phyloP scores from a whole-genome alignment of 2,329 filamentous ascomycete species.

The Fusarium beomiforme region DNA sequence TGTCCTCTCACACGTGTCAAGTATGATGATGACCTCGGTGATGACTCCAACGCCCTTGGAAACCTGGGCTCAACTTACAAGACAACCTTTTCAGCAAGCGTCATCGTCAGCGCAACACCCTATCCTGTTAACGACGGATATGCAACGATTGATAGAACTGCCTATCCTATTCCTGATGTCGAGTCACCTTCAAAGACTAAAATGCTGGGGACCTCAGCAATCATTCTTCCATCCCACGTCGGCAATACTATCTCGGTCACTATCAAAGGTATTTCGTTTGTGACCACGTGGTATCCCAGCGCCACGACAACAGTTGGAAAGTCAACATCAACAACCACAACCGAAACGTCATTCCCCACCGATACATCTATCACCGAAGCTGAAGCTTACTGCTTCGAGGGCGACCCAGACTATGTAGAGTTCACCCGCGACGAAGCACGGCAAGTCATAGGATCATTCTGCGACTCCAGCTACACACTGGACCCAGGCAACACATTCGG shows the following conservation, averaged over 20 bases:
- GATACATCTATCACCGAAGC: neutral
- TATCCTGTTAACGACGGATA: conserved; percentile 9
- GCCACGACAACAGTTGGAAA: conserved; percentile 5
- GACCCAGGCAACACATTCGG: conserved; percentile 5
- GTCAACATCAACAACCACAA: neutral
- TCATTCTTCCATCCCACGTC: neutral
- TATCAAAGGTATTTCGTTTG: neutral
- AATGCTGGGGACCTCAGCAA: neutral
- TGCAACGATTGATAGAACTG: conserved; percentile 10
- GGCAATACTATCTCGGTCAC: neutral
- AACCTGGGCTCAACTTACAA: neutral
- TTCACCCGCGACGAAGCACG: neutral
- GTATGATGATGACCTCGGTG: neutral
- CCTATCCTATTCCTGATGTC: neutral
- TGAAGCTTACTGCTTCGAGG: conserved; percentile 7
- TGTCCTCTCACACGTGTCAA: neutral
- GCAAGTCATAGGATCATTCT: conserved; percentile 9
- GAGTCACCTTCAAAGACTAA: conserved; percentile 1
- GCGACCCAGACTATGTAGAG: neutral
- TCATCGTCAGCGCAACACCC: neutral
- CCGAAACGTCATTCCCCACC: conserved; percentile 5
- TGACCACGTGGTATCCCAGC: neutral
- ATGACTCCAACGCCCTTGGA: neutral
- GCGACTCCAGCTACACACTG: conserved; percentile 5
- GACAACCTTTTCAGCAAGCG: conserved; percentile 3